Conservation (phyloP, 352 stramenopile genomes). For the Phytophthora chlamydospora region DNA sequence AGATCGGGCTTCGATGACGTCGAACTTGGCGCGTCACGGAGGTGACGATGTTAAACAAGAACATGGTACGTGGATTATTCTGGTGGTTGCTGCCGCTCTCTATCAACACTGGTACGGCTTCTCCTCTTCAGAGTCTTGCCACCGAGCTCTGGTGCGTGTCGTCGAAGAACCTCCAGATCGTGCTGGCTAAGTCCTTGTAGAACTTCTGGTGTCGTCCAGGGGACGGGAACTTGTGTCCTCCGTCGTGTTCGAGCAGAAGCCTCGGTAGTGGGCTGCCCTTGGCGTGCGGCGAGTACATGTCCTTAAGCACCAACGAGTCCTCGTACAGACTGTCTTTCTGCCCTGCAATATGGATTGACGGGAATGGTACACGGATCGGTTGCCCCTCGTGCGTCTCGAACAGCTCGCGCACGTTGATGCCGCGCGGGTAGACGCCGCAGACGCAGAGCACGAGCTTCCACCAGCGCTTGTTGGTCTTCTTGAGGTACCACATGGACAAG, state of each 20-base stretch:
- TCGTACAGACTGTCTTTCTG: constrained; percentile 56
- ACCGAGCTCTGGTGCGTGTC: constrained; percentile 36
- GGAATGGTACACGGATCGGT: constrained; percentile 48
- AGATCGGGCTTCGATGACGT: constrained; percentile 7
- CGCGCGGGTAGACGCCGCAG: constrained; percentile 41
- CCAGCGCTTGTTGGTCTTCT: constrained; percentile 43
- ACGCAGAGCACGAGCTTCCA: constrained; percentile 67
- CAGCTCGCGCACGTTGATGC: constrained; percentile 44
- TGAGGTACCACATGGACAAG: constrained; percentile 64
- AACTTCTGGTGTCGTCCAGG: constrained; percentile 50
- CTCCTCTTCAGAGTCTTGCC: constrained; percentile 30
- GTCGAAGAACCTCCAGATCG: constrained; percentile 57
- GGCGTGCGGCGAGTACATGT: constrained; percentile 50
- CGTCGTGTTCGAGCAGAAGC: constrained; percentile 49
- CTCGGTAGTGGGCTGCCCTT: constrained; percentile 42
- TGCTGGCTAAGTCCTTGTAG: constrained; percentile 45
- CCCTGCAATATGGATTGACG: constrained; percentile 66
- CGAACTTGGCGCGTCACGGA: background rate
- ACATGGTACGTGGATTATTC: constrained; percentile 18
- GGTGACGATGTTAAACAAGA: constrained; percentile 12
- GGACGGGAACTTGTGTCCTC: constrained; percentile 76
- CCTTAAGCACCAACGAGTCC: constrained; percentile 43
- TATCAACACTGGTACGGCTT: constrained; percentile 15
- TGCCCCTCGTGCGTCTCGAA: constrained; percentile 52
- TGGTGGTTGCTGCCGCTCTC: constrained; percentile 17